Percentiles rank a stretch among this genome's conserved stretches.
phyloP scores from a whole-genome alignment of 345 rosid genomes.

The Sonneratia caseolaris region DNA sequence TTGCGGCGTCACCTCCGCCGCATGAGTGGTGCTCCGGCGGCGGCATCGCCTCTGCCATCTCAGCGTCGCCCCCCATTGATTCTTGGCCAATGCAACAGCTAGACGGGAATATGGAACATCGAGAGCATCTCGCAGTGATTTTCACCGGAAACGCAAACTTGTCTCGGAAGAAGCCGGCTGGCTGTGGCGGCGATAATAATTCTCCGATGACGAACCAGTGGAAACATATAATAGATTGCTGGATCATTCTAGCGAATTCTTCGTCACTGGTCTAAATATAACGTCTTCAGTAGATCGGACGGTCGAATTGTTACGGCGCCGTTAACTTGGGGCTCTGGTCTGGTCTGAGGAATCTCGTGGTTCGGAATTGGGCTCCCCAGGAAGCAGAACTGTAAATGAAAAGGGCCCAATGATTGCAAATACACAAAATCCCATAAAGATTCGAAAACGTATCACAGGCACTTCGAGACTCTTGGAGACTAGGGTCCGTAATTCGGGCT shows the following conservation, averaged over 20 bases:
- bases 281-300: background rate
- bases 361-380: background rate
- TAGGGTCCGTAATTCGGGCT: too few species aligned
- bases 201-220: background rate
- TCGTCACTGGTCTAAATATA: background rate
- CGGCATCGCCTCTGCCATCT: slow-evolving; percentile 19
- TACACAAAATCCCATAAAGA: background rate
- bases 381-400: background rate
- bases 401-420: background rate
- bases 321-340: background rate
- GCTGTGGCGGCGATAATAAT: background rate
- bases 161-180: background rate
- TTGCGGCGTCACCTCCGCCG: slow-evolving; percentile 16
- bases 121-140: background rate
- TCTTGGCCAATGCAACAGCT: background rate
- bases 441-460: too few species aligned
- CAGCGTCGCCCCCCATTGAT: slow-evolving; percentile 5
- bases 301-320: background rate
- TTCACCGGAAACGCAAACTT: background rate
- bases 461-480: too few species aligned
- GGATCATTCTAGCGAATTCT: slow-evolving; percentile 5
- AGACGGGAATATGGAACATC: background rate
- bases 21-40: slow-evolving; percentile 8
- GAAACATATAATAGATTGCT: background rate
- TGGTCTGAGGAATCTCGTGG: background rate